Conservation (phyloP, 495 filamentous ascomycete genomes). For the Penicillium macrosclerotiorum region DNA sequence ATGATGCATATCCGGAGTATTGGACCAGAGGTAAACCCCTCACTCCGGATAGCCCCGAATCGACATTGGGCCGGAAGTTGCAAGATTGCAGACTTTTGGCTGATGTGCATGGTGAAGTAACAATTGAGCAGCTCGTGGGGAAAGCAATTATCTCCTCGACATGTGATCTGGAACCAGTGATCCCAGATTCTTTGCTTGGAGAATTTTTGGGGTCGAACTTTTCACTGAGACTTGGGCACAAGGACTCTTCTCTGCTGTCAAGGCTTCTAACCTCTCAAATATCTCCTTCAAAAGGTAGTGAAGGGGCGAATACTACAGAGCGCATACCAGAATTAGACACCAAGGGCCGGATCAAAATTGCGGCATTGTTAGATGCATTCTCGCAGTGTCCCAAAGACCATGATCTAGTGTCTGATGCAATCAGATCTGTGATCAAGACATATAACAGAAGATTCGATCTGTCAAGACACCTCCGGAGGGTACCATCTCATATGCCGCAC, state of each 20-base stretch:
- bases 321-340: constrained; percentile 3
- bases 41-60: not conserved
- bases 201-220: not conserved
- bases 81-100: constrained; percentile 1
- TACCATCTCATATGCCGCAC: constrained; percentile 9
- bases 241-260: not conserved
- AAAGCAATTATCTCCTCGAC: not conserved
- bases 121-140: constrained; percentile 3
- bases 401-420: constrained; percentile 6
- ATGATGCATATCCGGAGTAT: constrained; percentile 10
- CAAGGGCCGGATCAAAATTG: constrained; percentile 3
- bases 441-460: constrained; percentile 1
- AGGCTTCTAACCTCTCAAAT: no score
- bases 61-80: not conserved
- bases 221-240: constrained; percentile 1
- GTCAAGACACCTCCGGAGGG: constrained; percentile 5
- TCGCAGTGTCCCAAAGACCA: constrained; percentile 5
- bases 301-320: not conserved
- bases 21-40: not conserved
- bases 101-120: constrained; percentile 1
- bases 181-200: constrained; percentile 4
- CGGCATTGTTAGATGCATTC: constrained; percentile 7
- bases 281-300: not conserved
- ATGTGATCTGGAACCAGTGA: constrained; percentile 5
- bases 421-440: constrained; percentile 10